Percentiles rank a stretch among this genome's conserved stretches.
Evolutionary conservation across 2,329 filamentous ascomycete genomes (phyloP).

Genomic region (Alternaria triticina): DNA sequence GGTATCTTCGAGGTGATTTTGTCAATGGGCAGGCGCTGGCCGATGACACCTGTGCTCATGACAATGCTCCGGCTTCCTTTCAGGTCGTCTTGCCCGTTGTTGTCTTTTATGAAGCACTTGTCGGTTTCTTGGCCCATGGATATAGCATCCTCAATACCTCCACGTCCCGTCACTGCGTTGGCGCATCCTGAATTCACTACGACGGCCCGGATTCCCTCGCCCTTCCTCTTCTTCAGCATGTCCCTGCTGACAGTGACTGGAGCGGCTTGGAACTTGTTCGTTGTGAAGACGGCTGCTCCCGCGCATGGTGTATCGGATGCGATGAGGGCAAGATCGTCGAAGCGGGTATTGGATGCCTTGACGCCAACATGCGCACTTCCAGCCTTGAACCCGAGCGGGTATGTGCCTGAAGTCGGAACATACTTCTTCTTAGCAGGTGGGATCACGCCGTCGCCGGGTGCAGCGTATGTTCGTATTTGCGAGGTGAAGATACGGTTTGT

Average conservation of each 20-base stretch:
- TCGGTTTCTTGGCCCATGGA: conserved; percentile 84
- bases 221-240: conserved; percentile 70
- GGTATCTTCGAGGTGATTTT: conserved; percentile 89
- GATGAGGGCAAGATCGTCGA: conserved; percentile 88
- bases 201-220: conserved; percentile 76
- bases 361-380: conserved; percentile 91
- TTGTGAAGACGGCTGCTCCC: conserved; percentile 92
- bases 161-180: conserved; percentile 93
- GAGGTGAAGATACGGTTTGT: conserved; percentile 31
- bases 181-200: conserved; percentile 96
- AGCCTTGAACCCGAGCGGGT: conserved; percentile 87
- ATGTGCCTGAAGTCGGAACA: conserved; percentile 81
- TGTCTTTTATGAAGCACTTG: conserved; percentile 58
- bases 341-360: conserved; percentile 88
- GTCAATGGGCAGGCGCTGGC: conserved; percentile 87
- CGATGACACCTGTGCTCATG: conserved; percentile 98
- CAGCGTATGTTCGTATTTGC: conserved; percentile 64
- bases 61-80: conserved; percentile 74
- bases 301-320: conserved; percentile 85
- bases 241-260: conserved; percentile 85
- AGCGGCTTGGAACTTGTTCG: conserved; percentile 97
- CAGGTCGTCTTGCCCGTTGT: conserved; percentile 48
- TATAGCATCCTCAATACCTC: conserved; percentile 85
- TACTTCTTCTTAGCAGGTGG: conserved; percentile 88
- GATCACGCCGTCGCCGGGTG: conserved; percentile 64